Base-by-base conservation (phyloP, 1,284 basidiomycete genomes). In the Ustilago sp. region DNA sequence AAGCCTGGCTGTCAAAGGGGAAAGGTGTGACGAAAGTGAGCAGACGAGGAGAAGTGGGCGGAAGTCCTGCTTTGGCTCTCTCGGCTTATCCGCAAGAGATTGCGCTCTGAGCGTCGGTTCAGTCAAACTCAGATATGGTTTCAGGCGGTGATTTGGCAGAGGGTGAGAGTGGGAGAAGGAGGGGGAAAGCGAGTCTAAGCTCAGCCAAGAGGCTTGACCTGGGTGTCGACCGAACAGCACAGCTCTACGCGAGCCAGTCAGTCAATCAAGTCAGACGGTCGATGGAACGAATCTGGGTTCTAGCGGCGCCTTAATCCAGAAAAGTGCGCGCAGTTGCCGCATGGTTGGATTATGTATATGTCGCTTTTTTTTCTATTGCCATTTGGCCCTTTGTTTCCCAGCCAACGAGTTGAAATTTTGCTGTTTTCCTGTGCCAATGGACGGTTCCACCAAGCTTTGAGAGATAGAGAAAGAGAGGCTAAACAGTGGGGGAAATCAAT, bases 281-380 rank as follows among this genome's bases (percentile, higher is more conserved):
- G 7, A 6, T 31, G 48, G 4, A 19, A 32, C 28, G 13, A 32
- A 50, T 50, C 48, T 50, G 48, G 48, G 48, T 50, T 23, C 12
- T 31, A 50, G 48, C 48, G 28, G 31, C 48, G 48, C 48, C 48
- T 32, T 28, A 32, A 50, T 50, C 48, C 48, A 50, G 48, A 50
- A 31, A 50, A 17, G n/a, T 23, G 45, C 23, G 31, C 28, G 15
- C 8, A 50, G 23, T 50, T 50, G 28, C 31, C 11, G 41, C 41
- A 45, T 45, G 41, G 41, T 45, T 45, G 36, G 13, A 38, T 28
- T 28, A 28, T 17, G 38, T 17, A 39, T 39, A 39, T 17, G 9
- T 39, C 15, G 38, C 38, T 17, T 39, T 39, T 11, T 39, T 39
- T 17, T 39, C 38, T 9, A 0, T 17, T 12, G 11, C 12, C 28